Evolutionary conservation across 2,329 filamentous ascomycete genomes (phyloP).

Genomic region (Penicillium sp.): DNA sequence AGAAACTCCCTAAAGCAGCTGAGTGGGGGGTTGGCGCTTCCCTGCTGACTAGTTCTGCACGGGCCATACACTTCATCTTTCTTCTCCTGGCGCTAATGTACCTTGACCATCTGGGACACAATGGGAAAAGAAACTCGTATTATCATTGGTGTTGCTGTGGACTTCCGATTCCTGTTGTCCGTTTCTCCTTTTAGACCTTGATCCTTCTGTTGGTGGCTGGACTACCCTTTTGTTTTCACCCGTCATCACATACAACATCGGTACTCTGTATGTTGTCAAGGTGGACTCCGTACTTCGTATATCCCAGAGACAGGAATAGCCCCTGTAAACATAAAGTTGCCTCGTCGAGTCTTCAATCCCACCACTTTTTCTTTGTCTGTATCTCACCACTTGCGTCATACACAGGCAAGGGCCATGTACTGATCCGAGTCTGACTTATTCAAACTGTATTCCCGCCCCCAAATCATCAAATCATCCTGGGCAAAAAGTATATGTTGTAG

Average conservation of each 20-base stretch:
- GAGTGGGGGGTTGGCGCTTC: not conserved
- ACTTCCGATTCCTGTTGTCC: not conserved
- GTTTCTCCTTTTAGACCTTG: not conserved
- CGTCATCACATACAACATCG: not conserved
- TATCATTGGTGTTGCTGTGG: not conserved
- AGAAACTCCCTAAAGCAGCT: constrained; percentile 1
- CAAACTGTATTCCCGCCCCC: not conserved
- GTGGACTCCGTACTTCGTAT: not conserved
- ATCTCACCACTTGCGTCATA: constrained; percentile 8
- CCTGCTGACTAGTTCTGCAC: constrained; percentile 9
- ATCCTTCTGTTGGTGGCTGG: constrained; percentile 2
- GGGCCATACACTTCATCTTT: constrained; percentile 9
- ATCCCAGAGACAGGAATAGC: not conserved
- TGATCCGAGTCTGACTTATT: constrained; percentile 1
- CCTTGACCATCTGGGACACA: constrained; percentile 3
- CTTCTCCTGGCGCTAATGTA: constrained; percentile 14
- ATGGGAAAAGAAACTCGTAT: not conserved
- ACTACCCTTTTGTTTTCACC: not conserved
- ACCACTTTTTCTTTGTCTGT: not conserved
- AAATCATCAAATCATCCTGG: not conserved
- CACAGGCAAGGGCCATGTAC: constrained; percentile 6
- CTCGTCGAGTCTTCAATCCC: constrained; percentile 3
- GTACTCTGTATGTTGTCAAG: not conserved
- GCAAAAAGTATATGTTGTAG: not conserved
- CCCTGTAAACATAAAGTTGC: constrained; percentile 1